Evolutionary conservation across 1,139 yeast genomes (phyloP).

Genomic region (Kurtzmaniella quercitrusa): DNA sequence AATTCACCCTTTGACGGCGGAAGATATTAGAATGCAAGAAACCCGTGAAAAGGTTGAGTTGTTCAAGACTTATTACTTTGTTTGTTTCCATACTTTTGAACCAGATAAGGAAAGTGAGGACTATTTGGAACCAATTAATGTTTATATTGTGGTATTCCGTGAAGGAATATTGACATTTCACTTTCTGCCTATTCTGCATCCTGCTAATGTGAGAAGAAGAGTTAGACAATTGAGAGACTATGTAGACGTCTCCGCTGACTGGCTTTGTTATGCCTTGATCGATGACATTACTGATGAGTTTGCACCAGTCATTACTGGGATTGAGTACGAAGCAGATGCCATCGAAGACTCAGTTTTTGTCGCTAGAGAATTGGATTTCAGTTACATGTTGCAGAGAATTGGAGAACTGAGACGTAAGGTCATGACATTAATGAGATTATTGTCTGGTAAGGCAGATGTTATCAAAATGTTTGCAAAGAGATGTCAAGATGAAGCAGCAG

Average conservation of each 20-base stretch:
- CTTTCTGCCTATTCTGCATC: conserved; percentile 74
- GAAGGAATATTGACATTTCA: conserved; percentile 85
- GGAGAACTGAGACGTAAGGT: conserved; percentile 89
- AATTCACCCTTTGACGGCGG: conserved; percentile 82
- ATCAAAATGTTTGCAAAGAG: conserved; percentile 96
- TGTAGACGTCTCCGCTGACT: conserved; percentile 83
- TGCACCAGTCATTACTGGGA: conserved; percentile 83
- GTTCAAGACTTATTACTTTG: conserved; percentile 71
- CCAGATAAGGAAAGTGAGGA: conserved; percentile 75
- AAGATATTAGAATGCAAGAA: conserved; percentile 82
- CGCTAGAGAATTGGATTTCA: conserved; percentile 50
- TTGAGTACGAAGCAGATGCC: conserved; percentile 88
- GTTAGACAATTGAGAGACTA: conserved; percentile 87
- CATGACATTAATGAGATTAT: conserved; percentile 85
- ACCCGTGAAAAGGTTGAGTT: conserved; percentile 82
- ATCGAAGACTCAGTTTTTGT: conserved; percentile 70
- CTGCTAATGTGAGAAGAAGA: conserved; percentile 86
- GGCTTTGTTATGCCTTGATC: conserved; percentile 90
- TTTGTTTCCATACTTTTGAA: conserved; percentile 79
- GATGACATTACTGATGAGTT: conserved; percentile 94
- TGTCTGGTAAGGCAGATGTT: conserved; percentile 95
- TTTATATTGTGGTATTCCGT: conserved; percentile 82
- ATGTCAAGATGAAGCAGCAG: conserved; percentile 63
- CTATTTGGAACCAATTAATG: conserved; percentile 81
- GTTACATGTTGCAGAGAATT: conserved; percentile 70